Percentiles rank a stretch among this genome's conserved stretches.
phyloP scores from a whole-genome alignment of 2,329 filamentous ascomycete species.

The Camillea tinctor region DNA sequence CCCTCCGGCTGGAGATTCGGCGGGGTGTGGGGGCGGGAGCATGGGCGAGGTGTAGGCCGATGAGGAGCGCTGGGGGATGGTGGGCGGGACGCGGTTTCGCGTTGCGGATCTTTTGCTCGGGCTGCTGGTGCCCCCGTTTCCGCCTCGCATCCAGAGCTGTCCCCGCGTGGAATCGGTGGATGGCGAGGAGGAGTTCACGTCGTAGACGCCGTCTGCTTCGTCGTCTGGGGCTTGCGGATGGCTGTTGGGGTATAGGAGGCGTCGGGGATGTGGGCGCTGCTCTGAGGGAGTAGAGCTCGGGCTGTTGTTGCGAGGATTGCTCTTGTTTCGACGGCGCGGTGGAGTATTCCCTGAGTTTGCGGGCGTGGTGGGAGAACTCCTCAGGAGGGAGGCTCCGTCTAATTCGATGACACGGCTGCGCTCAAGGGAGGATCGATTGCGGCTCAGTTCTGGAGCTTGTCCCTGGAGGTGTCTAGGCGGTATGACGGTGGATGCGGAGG shows the following conservation, averaged over 20 bases:
- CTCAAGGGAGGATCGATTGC: not conserved
- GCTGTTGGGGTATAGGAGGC: not conserved
- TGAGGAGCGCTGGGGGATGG: too few relatives aligned
- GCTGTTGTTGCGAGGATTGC: not conserved
- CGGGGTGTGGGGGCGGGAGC: too few relatives aligned
- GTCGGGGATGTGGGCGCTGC: not conserved
- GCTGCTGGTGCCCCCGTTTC: not conserved
- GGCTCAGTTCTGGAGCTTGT: not conserved
- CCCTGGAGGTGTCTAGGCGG: not conserved
- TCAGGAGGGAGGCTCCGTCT: not conserved
- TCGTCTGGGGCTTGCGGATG: not conserved
- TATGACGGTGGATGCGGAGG: not conserved
- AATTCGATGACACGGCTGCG: not conserved
- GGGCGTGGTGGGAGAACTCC: not conserved
- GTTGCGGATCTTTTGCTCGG: not conserved
- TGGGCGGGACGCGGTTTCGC: too few relatives aligned
- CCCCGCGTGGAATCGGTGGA: not conserved
- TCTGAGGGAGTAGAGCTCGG: not conserved
- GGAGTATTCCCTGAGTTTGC: not conserved
- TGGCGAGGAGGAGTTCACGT: not conserved
- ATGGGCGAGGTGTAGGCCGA: too few relatives aligned
- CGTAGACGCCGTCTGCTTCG: not conserved
- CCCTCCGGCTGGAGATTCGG: too few relatives aligned
- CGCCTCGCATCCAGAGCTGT: not conserved
- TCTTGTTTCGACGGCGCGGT: not conserved